Conservation (phyloP, 345 rosid genomes). For the Populus pruinosa region DNA sequence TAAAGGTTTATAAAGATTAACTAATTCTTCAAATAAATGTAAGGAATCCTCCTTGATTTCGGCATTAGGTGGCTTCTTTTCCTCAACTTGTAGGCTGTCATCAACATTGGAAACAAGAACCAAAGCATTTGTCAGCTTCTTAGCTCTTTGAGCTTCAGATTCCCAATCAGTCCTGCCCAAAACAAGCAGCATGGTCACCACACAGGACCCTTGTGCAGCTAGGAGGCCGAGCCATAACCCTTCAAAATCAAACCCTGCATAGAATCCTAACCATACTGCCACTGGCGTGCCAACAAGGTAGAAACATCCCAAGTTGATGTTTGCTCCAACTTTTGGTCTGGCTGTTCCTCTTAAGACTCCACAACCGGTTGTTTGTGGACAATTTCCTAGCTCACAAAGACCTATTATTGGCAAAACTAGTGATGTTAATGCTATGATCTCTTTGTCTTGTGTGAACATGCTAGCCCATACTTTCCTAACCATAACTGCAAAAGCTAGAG, state of each 20-base stretch:
- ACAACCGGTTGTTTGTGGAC: slow-evolving; percentile 83
- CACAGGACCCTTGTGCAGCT: slow-evolving; percentile 82
- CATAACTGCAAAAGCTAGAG: slow-evolving; percentile 43
- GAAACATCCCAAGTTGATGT: slow-evolving; percentile 77
- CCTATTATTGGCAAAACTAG: slow-evolving; percentile 76
- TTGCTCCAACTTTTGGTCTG: slow-evolving; percentile 76
- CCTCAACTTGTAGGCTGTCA: slow-evolving; percentile 25
- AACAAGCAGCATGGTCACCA: slow-evolving; percentile 54
- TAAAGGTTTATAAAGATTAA: slow-evolving; percentile 15
- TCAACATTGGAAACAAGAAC: slow-evolving; percentile 9
- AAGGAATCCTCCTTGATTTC: slow-evolving; percentile 41
- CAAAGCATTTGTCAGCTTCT: slow-evolving; percentile 39
- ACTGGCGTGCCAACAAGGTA: slow-evolving; percentile 80
- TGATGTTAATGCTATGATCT: slow-evolving; percentile 60
- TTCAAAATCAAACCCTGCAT: slow-evolving; percentile 51
- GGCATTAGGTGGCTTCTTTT: slow-evolving; percentile 23
- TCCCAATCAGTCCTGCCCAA: slow-evolving; percentile 70
- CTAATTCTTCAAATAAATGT: slow-evolving; percentile 19
- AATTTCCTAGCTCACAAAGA: slow-evolving; percentile 82
- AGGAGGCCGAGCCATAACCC: slow-evolving; percentile 82
- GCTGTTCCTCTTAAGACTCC: slow-evolving; percentile 86
- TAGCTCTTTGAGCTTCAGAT: slow-evolving; percentile 51
- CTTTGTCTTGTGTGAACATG: slow-evolving; percentile 62
- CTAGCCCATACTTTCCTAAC: slow-evolving; percentile 69
- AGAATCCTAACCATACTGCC: slow-evolving; percentile 65